phyloP scores from a whole-genome alignment of 2,329 filamentous ascomycete species.

The Trichoderma citrinoviride region DNA sequence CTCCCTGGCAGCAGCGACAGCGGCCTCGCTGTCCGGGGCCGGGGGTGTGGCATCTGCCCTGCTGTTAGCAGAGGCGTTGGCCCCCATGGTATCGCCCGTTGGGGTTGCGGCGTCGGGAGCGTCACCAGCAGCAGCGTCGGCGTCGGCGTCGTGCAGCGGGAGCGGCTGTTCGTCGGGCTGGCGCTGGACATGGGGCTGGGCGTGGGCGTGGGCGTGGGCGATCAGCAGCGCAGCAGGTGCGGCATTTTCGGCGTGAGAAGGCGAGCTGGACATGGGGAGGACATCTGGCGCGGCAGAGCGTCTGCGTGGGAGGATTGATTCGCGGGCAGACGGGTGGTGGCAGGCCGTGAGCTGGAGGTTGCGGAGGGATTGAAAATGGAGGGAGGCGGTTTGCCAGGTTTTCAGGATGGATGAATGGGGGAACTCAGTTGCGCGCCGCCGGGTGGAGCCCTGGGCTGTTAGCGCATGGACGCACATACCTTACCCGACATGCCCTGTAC shows the following conservation, averaged over 20 bases:
- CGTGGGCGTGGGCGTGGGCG: slow-evolving; percentile 24
- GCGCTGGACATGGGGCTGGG: not conserved
- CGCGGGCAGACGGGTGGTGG: slow-evolving; percentile 26
- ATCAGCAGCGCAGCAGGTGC: slow-evolving; percentile 48
- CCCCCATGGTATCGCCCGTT: not conserved
- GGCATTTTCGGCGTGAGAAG: slow-evolving; percentile 54
- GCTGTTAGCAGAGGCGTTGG: not conserved
- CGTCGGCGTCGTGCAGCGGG: slow-evolving; percentile 18
- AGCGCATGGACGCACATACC: not conserved
- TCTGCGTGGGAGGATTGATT: slow-evolving; percentile 28
- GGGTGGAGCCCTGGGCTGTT: not conserved
- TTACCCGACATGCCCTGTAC: no score
- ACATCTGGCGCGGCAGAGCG: slow-evolving; percentile 48
- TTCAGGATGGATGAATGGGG: slow-evolving; percentile 13
- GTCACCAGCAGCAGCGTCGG: not conserved
- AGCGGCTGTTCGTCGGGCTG: slow-evolving; percentile 19
- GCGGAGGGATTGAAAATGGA: slow-evolving; percentile 19
- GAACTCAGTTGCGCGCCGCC: slow-evolving; percentile 7
- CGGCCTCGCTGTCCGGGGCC: slow-evolving; percentile 1
- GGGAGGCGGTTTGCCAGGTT: slow-evolving; percentile 9
- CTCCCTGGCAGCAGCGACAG: slow-evolving; percentile 2
- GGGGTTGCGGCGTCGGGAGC: not conserved
- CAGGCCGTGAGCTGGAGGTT: slow-evolving; percentile 24
- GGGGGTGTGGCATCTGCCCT: not conserved
- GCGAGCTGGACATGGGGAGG: slow-evolving; percentile 57